phyloP scores from a whole-genome alignment of 2,329 filamentous ascomycete genomes.

The Helotiales sp. region DNA sequence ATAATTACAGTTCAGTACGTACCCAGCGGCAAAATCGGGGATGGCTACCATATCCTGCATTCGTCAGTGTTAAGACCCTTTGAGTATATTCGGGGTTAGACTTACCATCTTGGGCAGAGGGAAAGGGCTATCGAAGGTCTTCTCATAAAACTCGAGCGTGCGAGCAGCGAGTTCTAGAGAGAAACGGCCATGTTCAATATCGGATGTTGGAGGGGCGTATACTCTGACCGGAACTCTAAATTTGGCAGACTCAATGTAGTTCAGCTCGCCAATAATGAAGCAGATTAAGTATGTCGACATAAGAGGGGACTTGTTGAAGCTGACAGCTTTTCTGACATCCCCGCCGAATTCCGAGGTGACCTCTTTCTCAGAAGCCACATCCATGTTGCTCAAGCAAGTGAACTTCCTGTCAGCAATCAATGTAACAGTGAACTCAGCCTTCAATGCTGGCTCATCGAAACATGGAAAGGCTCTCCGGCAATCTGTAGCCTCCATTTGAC shows the following conservation, averaged over 20 bases:
- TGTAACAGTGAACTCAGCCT: slow-evolving; percentile 90
- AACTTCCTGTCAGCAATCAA: slow-evolving; percentile 87
- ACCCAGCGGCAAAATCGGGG: slow-evolving; percentile 89
- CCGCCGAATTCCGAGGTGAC: slow-evolving; percentile 67
- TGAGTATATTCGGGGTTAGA: neutral
- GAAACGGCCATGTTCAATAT: slow-evolving; percentile 91
- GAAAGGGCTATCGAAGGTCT: slow-evolving; percentile 87
- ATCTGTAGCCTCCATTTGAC: slow-evolving; percentile 97
- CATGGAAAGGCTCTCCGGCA: slow-evolving; percentile 92
- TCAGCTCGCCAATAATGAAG: slow-evolving; percentile 92
- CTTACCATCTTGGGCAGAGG: slow-evolving; percentile 81
- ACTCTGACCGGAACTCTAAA: slow-evolving; percentile 93
- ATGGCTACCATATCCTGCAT: slow-evolving; percentile 85
- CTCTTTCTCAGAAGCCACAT: slow-evolving; percentile 79
- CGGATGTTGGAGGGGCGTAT: slow-evolving; percentile 87
- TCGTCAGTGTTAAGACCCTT: neutral
- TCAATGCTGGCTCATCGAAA: slow-evolving; percentile 94
- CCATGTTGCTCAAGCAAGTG: slow-evolving; percentile 97
- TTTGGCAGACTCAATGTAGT: slow-evolving; percentile 88
- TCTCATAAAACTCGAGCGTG: slow-evolving; percentile 93
- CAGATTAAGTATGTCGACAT: slow-evolving; percentile 98
- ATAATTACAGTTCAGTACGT: slow-evolving; percentile 2
- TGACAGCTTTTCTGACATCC: slow-evolving; percentile 79
- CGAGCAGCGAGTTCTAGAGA: slow-evolving; percentile 87
- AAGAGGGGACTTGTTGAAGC: slow-evolving; percentile 87